Base-by-base conservation (phyloP, 139 green algal genomes). In the Dunaliella sp. region DNA sequence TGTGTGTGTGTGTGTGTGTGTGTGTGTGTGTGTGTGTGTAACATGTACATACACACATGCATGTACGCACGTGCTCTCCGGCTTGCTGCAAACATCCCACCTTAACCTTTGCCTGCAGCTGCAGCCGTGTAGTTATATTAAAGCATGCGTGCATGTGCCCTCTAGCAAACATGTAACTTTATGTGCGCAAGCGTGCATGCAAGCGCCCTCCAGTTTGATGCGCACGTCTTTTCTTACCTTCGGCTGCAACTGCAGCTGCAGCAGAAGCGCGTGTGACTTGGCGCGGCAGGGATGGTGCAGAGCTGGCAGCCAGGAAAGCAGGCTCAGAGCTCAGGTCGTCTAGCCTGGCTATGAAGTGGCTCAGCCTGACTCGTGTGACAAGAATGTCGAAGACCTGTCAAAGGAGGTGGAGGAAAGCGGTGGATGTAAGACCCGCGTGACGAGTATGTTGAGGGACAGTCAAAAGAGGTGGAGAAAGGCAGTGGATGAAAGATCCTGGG, bases 371-470 rank as follows among this genome's bases (percentile, higher is more conserved):
- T 0, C 91, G 84, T 24, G 86, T 83, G 36, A 87, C 82, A 12
- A 95, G 84, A 0, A 94, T 88, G 78, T 95, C 90, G 26, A 96
- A 73, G n/a, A 95, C 36, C 38, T 37, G 81, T n/a, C 1, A 32
- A 77, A 26, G 81, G 78, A 25, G 1, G 57, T 0, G 81, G 22
- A 3, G 31, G 37, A 35, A 2, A 25, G 36, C n/a, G n/a, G n/a
- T n/a, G n/a, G n/a, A n/a, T n/a, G n/a, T n/a, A 35, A 33, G 33
- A 57, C 25, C 35, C 31, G n/a, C n/a, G n/a, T n/a, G n/a, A 28
- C 81, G 25, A 3, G 35, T 12, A 36, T 35, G 3, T 32, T 65
- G 59, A 36, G 82, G 38, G 1, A 35, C 85, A 82, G 74, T 72
- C 28, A 85, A 59, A 3, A 36, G 35, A 26, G 80, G 32, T n/a